Base-by-base conservation (phyloP, 2,329 filamentous ascomycete species). In the Emergomyces africanus region DNA sequence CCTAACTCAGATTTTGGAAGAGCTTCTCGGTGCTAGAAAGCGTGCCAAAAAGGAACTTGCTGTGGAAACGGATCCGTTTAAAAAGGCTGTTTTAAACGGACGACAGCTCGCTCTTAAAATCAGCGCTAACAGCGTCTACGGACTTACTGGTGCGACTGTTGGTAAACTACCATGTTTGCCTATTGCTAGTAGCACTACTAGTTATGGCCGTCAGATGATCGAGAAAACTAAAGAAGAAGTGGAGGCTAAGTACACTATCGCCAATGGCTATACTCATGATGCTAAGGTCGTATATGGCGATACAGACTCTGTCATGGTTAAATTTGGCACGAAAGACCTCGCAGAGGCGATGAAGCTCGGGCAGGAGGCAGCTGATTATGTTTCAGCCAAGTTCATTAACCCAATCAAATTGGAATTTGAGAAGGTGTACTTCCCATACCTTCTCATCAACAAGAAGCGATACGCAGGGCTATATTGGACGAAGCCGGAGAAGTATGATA, bases 261-360 rank as follows among this genome's bases (percentile, higher is more conserved):
- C 89, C 55, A 97, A 99, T 67, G 94, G 94, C 20, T 99, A 97
- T 74, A 84, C 83, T 1, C 90, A 97, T 71, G 89, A 99, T 71
- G 94, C 94, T 0, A 86, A 96, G 70, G 94, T 99, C 75, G 95
- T 99, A 63, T 99, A 99, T 66, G 94, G 94, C 77, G 94, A 99
- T 74, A 99, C 94, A 1, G 94, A 99, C 80, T 99, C 94, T 9
- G 94, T 99, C 76, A 99, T 99, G 94, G 92, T 99, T 62, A 97
- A 96, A 70, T 99, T 99, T 66, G 94, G 94, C 49, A 91, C 90
- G 10, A 86, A 84, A 48, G 90, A 96, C 64, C 79, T 99, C 20
- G 81, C 83, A 5, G 89, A 94, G 64, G 87, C 90, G 25, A 99
- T 99, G 94, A 90, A 88, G 68, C 79, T 99, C 28, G 94, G 94